A percentile compares a stretch with the other conserved stretches of the same genome.
Conservation (phyloP, 176 grass and related monocot genomes). For the Cenchrus fungigraminus region DNA sequence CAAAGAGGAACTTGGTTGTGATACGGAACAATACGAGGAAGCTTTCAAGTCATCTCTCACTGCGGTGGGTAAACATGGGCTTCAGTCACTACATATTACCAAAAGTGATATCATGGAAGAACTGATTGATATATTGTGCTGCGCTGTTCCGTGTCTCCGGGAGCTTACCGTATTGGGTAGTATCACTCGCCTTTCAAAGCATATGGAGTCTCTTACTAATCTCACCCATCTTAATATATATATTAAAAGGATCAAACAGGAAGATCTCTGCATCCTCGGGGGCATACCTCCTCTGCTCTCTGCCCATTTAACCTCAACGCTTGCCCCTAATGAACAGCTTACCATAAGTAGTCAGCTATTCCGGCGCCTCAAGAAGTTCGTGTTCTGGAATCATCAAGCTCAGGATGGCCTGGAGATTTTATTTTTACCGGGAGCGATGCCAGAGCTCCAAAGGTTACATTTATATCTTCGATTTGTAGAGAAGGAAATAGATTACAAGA, state of each 20-base stretch:
- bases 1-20: not conserved
- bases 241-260: not conserved
- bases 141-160: not conserved
- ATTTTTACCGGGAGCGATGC: not conserved
- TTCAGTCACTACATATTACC: not conserved
- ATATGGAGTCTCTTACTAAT: not conserved
- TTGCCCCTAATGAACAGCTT: not conserved
- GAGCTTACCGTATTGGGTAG: not conserved
- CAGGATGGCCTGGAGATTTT: not conserved
- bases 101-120: not conserved
- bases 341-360: not conserved
- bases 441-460: not conserved
- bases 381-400: fast-evolving
- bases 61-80: not conserved
- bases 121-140: not conserved
- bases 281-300: not conserved
- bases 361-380: not conserved
- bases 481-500: not conserved
- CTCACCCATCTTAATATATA: not conserved
- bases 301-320: fast-evolving
- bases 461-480: not conserved
- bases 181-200: not conserved
- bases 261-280: not conserved
- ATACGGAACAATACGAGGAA: not conserved
- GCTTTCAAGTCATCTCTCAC: not conserved